Conservation (phyloP, 768 basidiomycete species). For the Boletus edulis region DNA sequence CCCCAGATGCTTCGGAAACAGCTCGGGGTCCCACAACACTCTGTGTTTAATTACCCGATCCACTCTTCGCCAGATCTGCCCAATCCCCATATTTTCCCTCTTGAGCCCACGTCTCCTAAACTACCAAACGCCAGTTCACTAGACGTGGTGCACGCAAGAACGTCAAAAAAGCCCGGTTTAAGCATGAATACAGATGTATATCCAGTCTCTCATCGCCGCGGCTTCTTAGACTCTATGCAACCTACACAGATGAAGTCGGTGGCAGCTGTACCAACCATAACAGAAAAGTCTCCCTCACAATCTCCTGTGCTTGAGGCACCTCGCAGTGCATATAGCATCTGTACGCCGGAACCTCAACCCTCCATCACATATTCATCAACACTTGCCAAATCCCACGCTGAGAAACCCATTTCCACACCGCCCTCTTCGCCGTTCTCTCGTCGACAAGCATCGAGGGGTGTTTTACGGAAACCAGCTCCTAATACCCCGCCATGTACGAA, state of each 20-base stretch:
- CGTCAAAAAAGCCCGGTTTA: slow-evolving; percentile 1
- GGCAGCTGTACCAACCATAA: not conserved
- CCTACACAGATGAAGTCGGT: not conserved
- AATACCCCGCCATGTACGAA: not conserved
- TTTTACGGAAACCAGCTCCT: slow-evolving; percentile 4
- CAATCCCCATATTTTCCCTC: slow-evolving; percentile 20
- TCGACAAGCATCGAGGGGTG: not conserved
- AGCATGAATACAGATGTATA: slow-evolving; percentile 1
- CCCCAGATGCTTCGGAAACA: slow-evolving; percentile 28
- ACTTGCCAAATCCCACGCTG: slow-evolving; percentile 2
- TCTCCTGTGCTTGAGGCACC: not conserved
- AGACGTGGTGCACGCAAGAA: not conserved
- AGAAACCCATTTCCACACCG: not conserved
- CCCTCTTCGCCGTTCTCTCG: not conserved
- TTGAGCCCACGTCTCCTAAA: not conserved
- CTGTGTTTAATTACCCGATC: slow-evolving; percentile 23
- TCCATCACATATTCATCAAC: not conserved
- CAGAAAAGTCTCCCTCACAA: not conserved
- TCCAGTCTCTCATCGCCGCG: not conserved
- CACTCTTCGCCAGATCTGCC: slow-evolving; percentile 20
- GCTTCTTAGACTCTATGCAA: not conserved
- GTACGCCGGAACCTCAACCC: not conserved
- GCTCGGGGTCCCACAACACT: slow-evolving; percentile 30
- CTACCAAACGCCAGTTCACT: not conserved
- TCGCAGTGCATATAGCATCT: not conserved